These are phyloP conservation scores for Chlamydomonas applanata DNA, from an alignment of 139 green algal species.

Conservation along the genomic window DNA sequence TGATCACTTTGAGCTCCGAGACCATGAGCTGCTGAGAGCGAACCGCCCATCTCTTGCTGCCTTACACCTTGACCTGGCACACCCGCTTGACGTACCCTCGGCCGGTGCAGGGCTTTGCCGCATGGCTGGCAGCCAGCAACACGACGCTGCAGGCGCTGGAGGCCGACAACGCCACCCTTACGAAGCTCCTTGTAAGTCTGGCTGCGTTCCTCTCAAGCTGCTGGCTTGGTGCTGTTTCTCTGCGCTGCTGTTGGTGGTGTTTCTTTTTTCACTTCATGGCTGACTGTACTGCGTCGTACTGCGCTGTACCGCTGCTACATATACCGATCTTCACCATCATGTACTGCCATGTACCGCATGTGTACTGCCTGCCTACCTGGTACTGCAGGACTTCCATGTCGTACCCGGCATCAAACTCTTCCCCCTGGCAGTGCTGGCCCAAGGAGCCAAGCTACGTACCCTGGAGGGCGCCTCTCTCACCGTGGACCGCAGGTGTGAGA, in stretches of 20 bases:
- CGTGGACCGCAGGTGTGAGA: conserved; percentile 26
- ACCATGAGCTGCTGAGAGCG: no score
- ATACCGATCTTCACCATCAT: no score
- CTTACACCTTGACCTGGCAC: no score
- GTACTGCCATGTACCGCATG: no score
- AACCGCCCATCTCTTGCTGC: no score
- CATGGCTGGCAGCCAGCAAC: conserved; percentile 9
- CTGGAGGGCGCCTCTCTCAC: conserved; percentile 15
- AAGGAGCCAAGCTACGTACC: conserved; percentile 12
- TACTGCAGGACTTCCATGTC: conserved; percentile 17
- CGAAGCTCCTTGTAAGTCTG: background rate
- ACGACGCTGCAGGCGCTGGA: conserved; percentile 18
- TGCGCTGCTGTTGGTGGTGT: no score
- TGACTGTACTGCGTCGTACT: no score
- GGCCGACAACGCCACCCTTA: conserved; percentile 16
- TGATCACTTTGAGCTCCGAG: no score
- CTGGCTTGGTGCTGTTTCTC: no score
- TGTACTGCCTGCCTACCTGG: no score
- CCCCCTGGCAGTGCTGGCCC: conserved; percentile 5
- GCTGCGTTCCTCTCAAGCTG: background rate
- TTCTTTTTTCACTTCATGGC: no score
- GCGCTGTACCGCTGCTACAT: background rate
- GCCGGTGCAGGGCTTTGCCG: conserved; percentile 24
- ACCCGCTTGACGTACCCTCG: no score
- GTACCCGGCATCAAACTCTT: conserved; percentile 13